Evolutionary conservation across 2,329 filamentous ascomycete species (phyloP).

Genomic region (Trichophyton mentagrophytes): DNA sequence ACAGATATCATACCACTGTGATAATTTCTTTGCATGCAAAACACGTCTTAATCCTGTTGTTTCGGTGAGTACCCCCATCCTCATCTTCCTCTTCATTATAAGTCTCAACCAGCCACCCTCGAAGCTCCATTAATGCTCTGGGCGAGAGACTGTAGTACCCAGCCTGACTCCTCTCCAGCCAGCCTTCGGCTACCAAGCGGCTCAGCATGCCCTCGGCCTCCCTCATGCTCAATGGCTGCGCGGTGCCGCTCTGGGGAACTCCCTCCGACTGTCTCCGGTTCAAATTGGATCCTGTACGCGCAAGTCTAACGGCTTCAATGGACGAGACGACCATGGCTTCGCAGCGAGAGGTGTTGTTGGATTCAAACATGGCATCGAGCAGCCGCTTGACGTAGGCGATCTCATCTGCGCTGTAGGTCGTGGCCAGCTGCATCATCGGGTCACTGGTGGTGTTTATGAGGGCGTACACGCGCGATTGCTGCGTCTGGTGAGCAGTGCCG

Average conservation of each 20-base stretch:
- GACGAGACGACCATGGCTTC: conserved; percentile 73
- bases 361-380: conserved; percentile 84
- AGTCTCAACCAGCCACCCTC: conserved; percentile 69
- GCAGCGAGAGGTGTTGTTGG: conserved; percentile 62
- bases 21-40: conserved; percentile 81
- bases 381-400: conserved; percentile 79
- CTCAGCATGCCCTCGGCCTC: conserved; percentile 64
- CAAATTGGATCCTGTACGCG: conserved; percentile 19
- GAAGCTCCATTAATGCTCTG: conserved; percentile 70
- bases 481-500: conserved; percentile 55
- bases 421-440: conserved; percentile 73
- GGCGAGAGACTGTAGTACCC: conserved; percentile 67
- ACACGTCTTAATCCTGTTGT: conserved; percentile 72
- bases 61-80: conserved; percentile 32
- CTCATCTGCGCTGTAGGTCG: conserved; percentile 66
- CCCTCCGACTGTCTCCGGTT: conserved; percentile 36
- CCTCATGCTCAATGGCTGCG: conserved; percentile 53
- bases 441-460: conserved; percentile 84
- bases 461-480: conserved; percentile 55
- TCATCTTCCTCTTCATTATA: conserved; percentile 67
- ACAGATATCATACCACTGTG: conserved; percentile 44
- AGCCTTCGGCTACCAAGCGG: conserved; percentile 62
- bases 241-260: conserved; percentile 26
- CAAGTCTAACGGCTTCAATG: conserved; percentile 63
- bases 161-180: conserved; percentile 62